Evolutionary conservation across 768 basidiomycete species (phyloP), one percentile per base, ranked within the genome.

Genomic region (Mycena metata): DNA sequence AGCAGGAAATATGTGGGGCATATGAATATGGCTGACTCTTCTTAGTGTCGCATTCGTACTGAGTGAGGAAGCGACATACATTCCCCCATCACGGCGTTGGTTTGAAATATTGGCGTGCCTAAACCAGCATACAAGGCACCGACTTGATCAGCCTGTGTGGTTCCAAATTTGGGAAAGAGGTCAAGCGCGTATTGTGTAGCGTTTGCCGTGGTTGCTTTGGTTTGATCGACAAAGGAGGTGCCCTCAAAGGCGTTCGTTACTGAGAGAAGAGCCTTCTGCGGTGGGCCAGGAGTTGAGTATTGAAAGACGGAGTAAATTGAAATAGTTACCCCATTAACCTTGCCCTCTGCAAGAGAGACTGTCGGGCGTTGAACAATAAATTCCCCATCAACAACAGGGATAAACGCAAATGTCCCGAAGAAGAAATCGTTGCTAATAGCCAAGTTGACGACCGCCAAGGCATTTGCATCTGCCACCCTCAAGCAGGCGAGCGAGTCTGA

Each of bases 1-100:
- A 80, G 70, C 43, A 79, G 23, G 49, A 60, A 70, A 50, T 80
- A 77, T 2, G 77, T 73, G 13, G 79, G 79, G 49, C 80, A 80
- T 26, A 77, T 68, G 45, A 81, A 72, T 12, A 77, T 78, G 4
- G 78, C 80, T 81, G 12, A 10, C 24, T 2, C 13, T 5, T 33
- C 5, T 46, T 46, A 21, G 21, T 5, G 36, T 12, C 36, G 36
- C 36, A 12, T 12, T 36, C 7, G 6, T 36, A 36, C 36, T 36
- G 36, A 7, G 36, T 6, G 12, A 12, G 36, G 12, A 12, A 36
- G 36, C 6, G 11, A 60, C 70, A 15, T 35, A 76, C 76, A 73
- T 64, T 76, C 76, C 5, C 75, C 76, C 68, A 50, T 39, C n/a
- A 73, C 51, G 2, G 62, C 57, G 41, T 35, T 66, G 13, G 36